These are phyloP conservation scores for Xerocomus tenax DNA, from an alignment of 1,284 basidiomycete genomes.

Conservation along the genomic window DNA sequence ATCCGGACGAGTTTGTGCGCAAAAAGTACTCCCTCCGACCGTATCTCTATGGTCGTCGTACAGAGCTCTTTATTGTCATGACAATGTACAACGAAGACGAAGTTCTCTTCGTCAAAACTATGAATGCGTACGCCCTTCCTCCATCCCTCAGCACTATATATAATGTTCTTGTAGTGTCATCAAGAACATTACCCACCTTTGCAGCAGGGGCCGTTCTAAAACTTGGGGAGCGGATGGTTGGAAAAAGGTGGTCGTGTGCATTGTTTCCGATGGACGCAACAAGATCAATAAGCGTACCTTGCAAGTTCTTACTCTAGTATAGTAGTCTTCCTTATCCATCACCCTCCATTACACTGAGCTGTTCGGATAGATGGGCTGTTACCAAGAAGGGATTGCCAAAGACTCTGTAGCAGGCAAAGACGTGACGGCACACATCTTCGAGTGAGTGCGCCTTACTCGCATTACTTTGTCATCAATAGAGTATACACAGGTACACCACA, in stretches of 20 bases:
- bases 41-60: slow-evolving; percentile 77
- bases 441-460: slow-evolving; percentile 40
- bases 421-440: slow-evolving; percentile 89
- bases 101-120: slow-evolving; percentile 72
- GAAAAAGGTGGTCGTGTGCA: slow-evolving; percentile 92
- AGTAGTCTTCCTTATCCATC: background rate
- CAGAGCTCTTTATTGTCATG: slow-evolving; percentile 92
- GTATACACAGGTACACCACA: slow-evolving; percentile 57
- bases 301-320: slow-evolving; percentile 68
- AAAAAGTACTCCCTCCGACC: slow-evolving; percentile 75
- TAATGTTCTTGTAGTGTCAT: slow-evolving; percentile 52
- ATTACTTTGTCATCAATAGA: background rate
- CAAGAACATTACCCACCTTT: slow-evolving; percentile 84
- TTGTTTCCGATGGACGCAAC: slow-evolving; percentile 85
- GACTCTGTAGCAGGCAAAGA: slow-evolving; percentile 87
- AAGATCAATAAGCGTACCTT: slow-evolving; percentile 86
- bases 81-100: slow-evolving; percentile 97
- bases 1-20: slow-evolving; percentile 81
- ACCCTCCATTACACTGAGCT: slow-evolving; percentile 2
- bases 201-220: slow-evolving; percentile 70
- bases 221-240: slow-evolving; percentile 93
- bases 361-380: slow-evolving; percentile 74
- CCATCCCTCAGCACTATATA: background rate
- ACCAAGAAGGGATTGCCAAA: slow-evolving; percentile 93
- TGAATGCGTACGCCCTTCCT: slow-evolving; percentile 63